These are phyloP conservation scores for Kockiozyma suomiensis DNA, from an alignment of 805 yeast species.

Conservation along the genomic window DNA sequence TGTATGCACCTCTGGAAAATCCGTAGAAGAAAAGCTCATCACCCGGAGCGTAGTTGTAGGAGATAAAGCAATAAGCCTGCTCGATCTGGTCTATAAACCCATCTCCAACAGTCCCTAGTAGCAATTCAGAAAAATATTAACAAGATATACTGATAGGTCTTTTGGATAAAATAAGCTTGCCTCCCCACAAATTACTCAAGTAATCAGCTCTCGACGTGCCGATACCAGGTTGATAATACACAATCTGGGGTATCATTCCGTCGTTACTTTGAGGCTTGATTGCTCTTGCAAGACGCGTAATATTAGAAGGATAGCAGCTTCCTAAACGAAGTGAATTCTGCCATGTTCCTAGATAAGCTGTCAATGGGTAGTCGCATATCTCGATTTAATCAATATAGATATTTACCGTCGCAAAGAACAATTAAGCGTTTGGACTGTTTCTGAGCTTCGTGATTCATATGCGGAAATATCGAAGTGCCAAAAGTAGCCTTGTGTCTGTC, in stretches of 20 bases:
- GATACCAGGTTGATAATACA: constrained; percentile 20
- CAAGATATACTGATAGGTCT: background rate
- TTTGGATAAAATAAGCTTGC: background rate
- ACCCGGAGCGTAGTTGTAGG: constrained; percentile 18
- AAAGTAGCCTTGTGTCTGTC: no score
- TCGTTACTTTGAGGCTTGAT: background rate
- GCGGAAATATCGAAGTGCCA: no score
- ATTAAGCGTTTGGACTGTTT: background rate
- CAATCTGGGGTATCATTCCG: constrained; percentile 13
- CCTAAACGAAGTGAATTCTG: constrained; percentile 11
- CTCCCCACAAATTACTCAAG: background rate
- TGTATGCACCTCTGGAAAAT: constrained; percentile 27
- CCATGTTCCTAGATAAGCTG: constrained; percentile 21
- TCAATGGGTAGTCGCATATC: background rate
- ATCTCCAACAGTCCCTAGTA: constrained; percentile 7
- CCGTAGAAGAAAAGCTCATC: constrained; percentile 29
- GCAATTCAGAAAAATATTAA: background rate
- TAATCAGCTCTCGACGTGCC: constrained; percentile 4
- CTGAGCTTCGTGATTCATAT: no score
- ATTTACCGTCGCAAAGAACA: background rate
- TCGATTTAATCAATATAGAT: background rate
- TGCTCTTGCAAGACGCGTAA: constrained; percentile 21
- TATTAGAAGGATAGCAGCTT: constrained; percentile 13
- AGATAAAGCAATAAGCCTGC: constrained; percentile 19
- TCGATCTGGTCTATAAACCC: constrained; percentile 13